phyloP scores from a whole-genome alignment of 768 basidiomycete genomes.

The Termitomyces sp. region DNA sequence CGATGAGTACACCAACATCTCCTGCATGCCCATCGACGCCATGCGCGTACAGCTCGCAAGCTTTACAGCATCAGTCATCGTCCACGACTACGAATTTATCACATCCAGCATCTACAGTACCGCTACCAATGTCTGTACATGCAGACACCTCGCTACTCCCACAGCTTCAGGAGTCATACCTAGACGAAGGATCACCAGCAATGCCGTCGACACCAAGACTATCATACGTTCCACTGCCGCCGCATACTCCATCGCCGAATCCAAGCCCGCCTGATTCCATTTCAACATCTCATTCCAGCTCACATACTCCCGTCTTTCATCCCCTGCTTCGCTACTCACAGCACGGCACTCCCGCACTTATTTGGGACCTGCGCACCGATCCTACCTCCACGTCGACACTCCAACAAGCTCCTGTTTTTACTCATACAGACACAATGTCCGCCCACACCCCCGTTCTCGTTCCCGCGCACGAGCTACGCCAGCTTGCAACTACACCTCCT shows the following conservation, averaged over 20 bases:
- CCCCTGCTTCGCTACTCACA: slow-evolving; percentile 35
- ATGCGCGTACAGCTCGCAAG: background rate
- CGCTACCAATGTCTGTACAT: background rate
- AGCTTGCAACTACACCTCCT: slow-evolving; percentile 39
- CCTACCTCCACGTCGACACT: slow-evolving; percentile 25
- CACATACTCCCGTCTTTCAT: slow-evolving; percentile 19
- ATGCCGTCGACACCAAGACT: background rate
- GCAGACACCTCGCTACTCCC: background rate
- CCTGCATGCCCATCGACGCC: background rate
- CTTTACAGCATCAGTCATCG: background rate
- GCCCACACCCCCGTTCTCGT: slow-evolving; percentile 21
- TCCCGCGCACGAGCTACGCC: slow-evolving; percentile 27
- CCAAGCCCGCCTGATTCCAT: background rate
- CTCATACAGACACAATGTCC: background rate
- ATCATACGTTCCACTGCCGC: background rate
- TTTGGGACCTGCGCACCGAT: slow-evolving; percentile 48
- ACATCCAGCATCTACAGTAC: background rate
- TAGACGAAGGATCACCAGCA: background rate
- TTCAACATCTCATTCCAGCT: background rate
- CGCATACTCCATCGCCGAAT: slow-evolving; percentile 3
- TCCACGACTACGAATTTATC: background rate
- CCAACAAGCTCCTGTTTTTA: slow-evolving; percentile 15
- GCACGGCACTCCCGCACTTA: slow-evolving; percentile 24
- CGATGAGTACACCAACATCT: background rate
- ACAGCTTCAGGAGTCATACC: background rate